A percentile compares a stretch with the other conserved stretches of the same genome.
phyloP scores from a whole-genome alignment of 2,329 filamentous ascomycete species.

The Botryotinia globosa region DNA sequence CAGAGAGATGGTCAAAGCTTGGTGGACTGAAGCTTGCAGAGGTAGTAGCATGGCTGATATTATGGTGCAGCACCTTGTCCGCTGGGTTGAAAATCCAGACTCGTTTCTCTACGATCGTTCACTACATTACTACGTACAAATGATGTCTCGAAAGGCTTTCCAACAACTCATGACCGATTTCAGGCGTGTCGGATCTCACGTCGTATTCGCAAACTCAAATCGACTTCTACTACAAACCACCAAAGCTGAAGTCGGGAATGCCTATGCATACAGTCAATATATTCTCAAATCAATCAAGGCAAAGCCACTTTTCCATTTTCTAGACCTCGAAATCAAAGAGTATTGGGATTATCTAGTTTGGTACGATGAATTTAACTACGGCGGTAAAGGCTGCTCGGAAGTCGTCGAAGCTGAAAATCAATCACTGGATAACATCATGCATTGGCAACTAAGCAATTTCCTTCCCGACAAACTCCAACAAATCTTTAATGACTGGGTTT shows the following conservation, averaged over 20 bases:
- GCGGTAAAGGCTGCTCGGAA: conserved; percentile 84
- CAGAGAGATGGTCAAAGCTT: conserved; percentile 96
- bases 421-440: conserved; percentile 87
- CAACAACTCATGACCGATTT: conserved; percentile 98
- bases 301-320: conserved; percentile 93
- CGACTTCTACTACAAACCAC: conserved; percentile 90
- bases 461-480: conserved; percentile 76
- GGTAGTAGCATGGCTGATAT: conserved; percentile 95
- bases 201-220: conserved; percentile 91
- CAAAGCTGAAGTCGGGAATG: conserved; percentile 94
- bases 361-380: conserved; percentile 99
- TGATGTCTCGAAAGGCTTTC: conserved; percentile 97
- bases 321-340: conserved; percentile 95
- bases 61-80: conserved; percentile 93
- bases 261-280: conserved; percentile 95
- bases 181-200: conserved; percentile 86
- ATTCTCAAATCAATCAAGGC: conserved; percentile 96
- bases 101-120: conserved; percentile 95
- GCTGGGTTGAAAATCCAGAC: conserved; percentile 92
- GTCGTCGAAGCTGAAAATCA: conserved; percentile 76
- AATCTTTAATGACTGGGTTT: conserved; percentile 86
- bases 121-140: conserved; percentile 94
- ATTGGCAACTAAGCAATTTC: conserved; percentile 95
- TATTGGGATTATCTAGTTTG: conserved; percentile 99
- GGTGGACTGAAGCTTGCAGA: conserved; percentile 93